Conservation (phyloP, 2,329 filamentous ascomycete species). For the Hypoxylon sp. region DNA sequence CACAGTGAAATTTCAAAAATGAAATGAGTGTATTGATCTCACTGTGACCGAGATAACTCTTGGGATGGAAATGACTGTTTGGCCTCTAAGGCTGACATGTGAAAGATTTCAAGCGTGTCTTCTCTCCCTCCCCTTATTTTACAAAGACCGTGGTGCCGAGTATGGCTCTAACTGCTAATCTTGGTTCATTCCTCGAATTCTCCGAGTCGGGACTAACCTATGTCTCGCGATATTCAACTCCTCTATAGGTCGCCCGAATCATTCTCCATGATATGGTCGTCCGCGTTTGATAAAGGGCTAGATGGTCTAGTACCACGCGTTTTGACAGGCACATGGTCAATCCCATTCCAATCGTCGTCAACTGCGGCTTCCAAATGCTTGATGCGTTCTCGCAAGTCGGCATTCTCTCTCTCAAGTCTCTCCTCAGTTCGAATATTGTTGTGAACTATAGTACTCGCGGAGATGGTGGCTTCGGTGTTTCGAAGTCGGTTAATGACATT, state of each 20-base stretch:
- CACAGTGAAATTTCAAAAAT: neutral
- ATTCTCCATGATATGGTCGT: neutral
- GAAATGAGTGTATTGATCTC: constrained; percentile 7
- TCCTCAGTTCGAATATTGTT: constrained; percentile 3
- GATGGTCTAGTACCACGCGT: neutral
- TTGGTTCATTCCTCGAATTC: neutral
- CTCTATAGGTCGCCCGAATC: neutral
- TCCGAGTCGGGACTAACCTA: neutral
- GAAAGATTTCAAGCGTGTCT: neutral
- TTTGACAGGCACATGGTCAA: neutral
- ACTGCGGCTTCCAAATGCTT: constrained; percentile 4
- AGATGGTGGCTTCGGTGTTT: neutral
- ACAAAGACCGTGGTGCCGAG: constrained; percentile 1
- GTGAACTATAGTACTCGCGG: neutral
- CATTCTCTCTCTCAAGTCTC: constrained; percentile 10
- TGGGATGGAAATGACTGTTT: neutral
- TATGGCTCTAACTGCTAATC: neutral
- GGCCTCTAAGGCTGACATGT: too few relatives aligned
- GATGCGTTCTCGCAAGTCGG: constrained; percentile 7
- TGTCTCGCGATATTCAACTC: neutral
- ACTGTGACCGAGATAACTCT: neutral
- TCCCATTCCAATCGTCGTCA: neutral
- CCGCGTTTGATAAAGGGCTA: neutral
- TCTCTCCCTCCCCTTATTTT: neutral
- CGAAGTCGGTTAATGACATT: neutral